phyloP scores from a whole-genome alignment of 768 basidiomycete species.

The Antrodiella citrinella region DNA sequence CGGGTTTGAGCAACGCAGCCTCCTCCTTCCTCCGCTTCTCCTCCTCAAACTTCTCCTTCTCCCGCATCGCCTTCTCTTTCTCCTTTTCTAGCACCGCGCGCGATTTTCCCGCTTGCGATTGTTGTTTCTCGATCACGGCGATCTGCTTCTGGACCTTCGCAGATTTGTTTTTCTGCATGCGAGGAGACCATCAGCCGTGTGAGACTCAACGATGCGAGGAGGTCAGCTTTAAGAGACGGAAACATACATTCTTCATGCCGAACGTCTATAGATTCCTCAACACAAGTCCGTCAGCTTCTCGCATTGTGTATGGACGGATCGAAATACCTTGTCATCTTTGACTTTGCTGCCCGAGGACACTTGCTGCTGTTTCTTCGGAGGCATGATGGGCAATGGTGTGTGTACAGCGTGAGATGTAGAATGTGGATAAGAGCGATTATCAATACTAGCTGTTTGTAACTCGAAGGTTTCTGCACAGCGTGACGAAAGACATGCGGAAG shows the following conservation, averaged over 20 bases:
- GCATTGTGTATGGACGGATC: constrained; percentile 12
- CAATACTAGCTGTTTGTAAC: no score
- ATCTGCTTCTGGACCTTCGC: constrained; percentile 87
- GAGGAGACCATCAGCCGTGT: constrained; percentile 2
- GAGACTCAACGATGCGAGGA: background rate
- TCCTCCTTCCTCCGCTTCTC: constrained; percentile 83
- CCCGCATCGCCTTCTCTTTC: constrained; percentile 70
- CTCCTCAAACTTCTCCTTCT: constrained; percentile 69
- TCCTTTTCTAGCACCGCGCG: constrained; percentile 76
- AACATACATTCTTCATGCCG: constrained; percentile 78
- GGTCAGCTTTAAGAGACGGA: background rate
- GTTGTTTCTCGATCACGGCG: constrained; percentile 71
- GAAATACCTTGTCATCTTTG: constrained; percentile 71
- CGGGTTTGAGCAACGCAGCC: constrained; percentile 73
- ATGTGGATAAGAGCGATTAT: no score
- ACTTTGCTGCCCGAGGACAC: constrained; percentile 46
- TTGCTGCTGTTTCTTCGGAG: constrained; percentile 75
- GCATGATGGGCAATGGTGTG: constrained; percentile 39
- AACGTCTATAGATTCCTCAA: constrained; percentile 52
- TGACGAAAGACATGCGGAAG: no score
- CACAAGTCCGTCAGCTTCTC: constrained; percentile 20
- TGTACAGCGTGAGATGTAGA: background rate
- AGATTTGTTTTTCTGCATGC: constrained; percentile 82
- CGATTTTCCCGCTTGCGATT: constrained; percentile 69
- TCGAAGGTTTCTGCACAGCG: no score